These are phyloP conservation scores for Xerocomellus intermedius DNA, from an alignment of 768 basidiomycete genomes.

Conservation along the genomic window DNA sequence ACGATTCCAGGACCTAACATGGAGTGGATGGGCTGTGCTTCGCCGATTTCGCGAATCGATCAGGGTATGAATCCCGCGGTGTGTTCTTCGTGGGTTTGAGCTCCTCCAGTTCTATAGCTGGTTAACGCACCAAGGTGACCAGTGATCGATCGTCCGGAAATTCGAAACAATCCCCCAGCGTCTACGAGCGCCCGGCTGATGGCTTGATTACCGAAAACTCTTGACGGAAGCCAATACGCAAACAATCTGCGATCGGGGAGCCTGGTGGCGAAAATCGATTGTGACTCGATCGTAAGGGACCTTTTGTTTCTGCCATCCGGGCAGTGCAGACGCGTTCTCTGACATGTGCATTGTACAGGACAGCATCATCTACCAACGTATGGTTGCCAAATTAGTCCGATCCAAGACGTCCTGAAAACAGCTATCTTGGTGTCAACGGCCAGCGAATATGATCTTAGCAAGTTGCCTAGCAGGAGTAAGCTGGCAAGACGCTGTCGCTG, in stretches of 20 bases:
- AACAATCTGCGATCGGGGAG: neutral
- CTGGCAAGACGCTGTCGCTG: neutral
- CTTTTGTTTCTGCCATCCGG: neutral
- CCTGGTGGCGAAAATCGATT: neutral
- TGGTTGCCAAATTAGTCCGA: neutral
- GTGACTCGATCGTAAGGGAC: neutral
- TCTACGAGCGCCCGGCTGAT: constrained; percentile 1
- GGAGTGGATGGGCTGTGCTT: too few species aligned
- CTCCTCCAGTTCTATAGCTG: neutral
- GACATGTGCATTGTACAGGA: neutral
- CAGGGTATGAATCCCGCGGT: neutral
- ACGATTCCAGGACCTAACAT: neutral
- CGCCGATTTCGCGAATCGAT: too few species aligned
- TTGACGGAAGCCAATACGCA: neutral
- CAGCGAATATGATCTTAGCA: neutral
- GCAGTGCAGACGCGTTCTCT: constrained; percentile 1
- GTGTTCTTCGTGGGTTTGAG: neutral
- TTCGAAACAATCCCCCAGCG: neutral
- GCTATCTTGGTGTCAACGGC: neutral
- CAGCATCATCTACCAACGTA: constrained; percentile 1
- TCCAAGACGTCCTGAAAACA: neutral
- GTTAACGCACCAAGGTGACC: neutral
- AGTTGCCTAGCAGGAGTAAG: neutral
- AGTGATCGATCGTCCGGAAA: neutral
- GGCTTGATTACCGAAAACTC: constrained; percentile 9